Evolutionary conservation across 179 eudicot species (phyloP), one percentile per base, ranked within the genome.

Genomic region (Silene coronaria): DNA sequence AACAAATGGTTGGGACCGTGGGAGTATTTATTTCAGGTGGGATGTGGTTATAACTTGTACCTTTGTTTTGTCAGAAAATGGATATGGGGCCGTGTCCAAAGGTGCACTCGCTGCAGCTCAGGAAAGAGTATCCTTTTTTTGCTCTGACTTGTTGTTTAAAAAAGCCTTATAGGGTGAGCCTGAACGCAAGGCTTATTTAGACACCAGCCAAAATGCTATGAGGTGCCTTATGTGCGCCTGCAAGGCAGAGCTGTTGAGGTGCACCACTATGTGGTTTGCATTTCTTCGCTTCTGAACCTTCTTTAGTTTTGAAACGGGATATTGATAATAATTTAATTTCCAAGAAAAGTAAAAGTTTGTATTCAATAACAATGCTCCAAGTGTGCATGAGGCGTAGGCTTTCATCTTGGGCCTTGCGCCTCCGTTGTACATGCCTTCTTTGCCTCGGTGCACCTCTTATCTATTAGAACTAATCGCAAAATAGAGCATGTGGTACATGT

Each of bases 31-130:
- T 42, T 42, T 42, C 11, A 9, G 13, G 14, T 42, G 76, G 32
- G 55, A 22, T 24, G 48, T 27, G 62, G 30, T 72, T 46, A 19
- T 62, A 69, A 57, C 69, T 46, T 51, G 73, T 42, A 48, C 14
- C 26, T 73, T 24, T 46, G 70, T 24, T 73, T 48, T 45, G 76
- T 36, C 84, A 92, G 99, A 95, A 95, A 91, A 92, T 95, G 99
- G 99, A 95, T 76, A 87, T 89, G 97, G 99, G 99, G 53, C 91
- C 97, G 11, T 95, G 99, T 80, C 91, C 99, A 1, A 95, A 95
- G 89, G 89, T 92, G 84, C 99, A 95, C 67, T 95, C 99, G 0
- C 78, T 92, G 88, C 99, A 89, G 82, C 84, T 92, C 45, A 88
- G 99, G 61, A 91, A 92, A 87, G 97, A 95, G 99, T 95, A 95